Evolutionary conservation across 1,284 basidiomycete genomes (phyloP), one percentile per base, ranked within the genome.

Genomic region (Malassezia sympodialis): DNA sequence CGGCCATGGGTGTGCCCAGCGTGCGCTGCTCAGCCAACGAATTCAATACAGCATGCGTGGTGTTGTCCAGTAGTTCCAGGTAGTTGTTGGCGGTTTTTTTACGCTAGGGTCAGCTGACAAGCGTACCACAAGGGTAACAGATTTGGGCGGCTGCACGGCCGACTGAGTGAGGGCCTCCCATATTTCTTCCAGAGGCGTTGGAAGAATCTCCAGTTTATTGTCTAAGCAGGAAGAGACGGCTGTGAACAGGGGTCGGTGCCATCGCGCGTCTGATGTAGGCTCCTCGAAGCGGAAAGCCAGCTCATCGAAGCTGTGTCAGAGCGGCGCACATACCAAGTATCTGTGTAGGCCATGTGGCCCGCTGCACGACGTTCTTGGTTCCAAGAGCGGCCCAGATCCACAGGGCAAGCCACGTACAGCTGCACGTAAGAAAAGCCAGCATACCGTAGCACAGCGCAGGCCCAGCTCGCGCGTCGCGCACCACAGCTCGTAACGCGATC

Each of bases 401-500:
- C 82, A 2, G 84, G 83, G 0, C 90, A 83, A 3, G 86, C 83
- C 14, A 91, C 82, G 41, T 79, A 77, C 7, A 79, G 66, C 78
- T 78, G 53, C n/a, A n/a, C 10, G 17, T n/a, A 21, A 8, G 41
- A n/a, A 4, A 3, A 17, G 21, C 12, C 35, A 21, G 80, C 87
- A 73, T 73, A 93, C 89, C 48, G 91, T 96, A 71, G 86, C 88
- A 7, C 88, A 84, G 24, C 90, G 79, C 30, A 90, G 79, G 63
- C 86, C 87, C 56, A 85, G 81, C 74, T 96, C 93, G 43, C 90
- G 79, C 3, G 90, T 90, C 0, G 88, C 88, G 70, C 91, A 96
- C 76, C 96, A 96, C 77, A 96, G 85, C 77, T 98, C 93, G 76
- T 98, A 98, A 34, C 93, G 82, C 71, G 90, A 96, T 0, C 77